These are phyloP conservation scores for Globisporangium ultimum DNA, from an alignment of 352 stramenopile species.

Conservation along the genomic window DNA sequence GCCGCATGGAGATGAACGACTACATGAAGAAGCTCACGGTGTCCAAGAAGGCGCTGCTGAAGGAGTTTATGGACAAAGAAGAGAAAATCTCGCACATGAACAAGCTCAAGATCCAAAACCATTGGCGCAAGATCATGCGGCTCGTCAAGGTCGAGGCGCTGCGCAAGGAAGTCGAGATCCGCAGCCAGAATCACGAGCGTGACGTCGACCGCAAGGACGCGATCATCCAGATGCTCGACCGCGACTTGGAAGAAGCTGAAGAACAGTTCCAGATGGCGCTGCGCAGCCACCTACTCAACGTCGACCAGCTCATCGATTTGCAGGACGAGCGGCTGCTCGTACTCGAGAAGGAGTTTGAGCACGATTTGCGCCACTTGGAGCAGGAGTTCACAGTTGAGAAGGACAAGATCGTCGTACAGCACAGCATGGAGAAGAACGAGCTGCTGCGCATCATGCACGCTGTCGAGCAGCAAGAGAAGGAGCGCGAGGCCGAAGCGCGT, in stretches of 20 bases:
- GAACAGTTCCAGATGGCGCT: conserved; percentile 93
- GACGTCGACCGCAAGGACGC: conserved; percentile 94
- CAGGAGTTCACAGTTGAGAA: conserved; percentile 86
- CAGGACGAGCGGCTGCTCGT: conserved; percentile 85
- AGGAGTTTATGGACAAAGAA: conserved; percentile 77
- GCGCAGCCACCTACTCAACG: conserved; percentile 84
- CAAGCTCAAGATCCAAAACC: conserved; percentile 93
- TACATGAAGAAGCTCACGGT: conserved; percentile 78
- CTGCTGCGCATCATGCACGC: conserved; percentile 84
- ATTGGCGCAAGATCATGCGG: conserved; percentile 96
- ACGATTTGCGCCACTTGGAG: conserved; percentile 79
- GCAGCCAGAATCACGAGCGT: conserved; percentile 93
- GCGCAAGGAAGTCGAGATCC: conserved; percentile 91
- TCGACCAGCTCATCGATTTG: conserved; percentile 91
- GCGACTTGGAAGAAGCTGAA: conserved; percentile 91
- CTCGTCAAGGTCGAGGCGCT: conserved; percentile 91
- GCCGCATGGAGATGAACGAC: conserved; percentile 83
- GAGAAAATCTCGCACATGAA: conserved; percentile 76
- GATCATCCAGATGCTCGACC: conserved; percentile 94
- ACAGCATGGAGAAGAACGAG: conserved; percentile 69
- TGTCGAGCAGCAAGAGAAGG: conserved; percentile 82
- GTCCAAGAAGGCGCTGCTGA: conserved; percentile 72
- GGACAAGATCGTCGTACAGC: conserved; percentile 70
- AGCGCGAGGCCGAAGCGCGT: conserved; percentile 65
- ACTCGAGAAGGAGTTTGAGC: conserved; percentile 91